Conservation (phyloP, 139 green algal species). For the Microglena sp. region DNA sequence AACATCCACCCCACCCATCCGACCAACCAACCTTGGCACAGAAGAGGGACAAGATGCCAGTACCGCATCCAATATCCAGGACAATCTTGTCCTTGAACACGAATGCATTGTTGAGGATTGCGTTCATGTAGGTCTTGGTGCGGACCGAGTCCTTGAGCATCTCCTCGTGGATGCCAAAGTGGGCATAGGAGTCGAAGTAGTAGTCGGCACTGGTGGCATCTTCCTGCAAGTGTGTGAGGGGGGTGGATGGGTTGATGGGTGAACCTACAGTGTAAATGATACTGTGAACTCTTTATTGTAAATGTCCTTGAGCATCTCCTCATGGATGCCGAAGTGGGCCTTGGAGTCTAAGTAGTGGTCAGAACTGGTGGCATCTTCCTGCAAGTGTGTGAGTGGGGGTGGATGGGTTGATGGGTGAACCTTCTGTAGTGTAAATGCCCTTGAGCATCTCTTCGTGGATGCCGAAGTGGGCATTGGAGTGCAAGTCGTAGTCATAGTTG, state of each 20-base stretch:
- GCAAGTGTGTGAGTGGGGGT: background rate
- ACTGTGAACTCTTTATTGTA: no score
- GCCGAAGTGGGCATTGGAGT: slow-evolving; percentile 83
- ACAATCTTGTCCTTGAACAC: slow-evolving; percentile 58
- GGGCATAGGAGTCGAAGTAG: slow-evolving; percentile 85
- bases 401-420: no score
- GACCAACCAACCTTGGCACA: background rate
- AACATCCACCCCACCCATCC: background rate
- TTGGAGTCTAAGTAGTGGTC: slow-evolving; percentile 91
- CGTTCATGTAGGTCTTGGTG: slow-evolving; percentile 75
- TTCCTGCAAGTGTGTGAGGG: slow-evolving; percentile 22
- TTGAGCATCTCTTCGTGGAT: slow-evolving; percentile 94
- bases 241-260: no score
- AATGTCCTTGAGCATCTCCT: slow-evolving; percentile 95
- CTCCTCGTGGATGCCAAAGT: slow-evolving; percentile 88
- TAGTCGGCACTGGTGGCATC: slow-evolving; percentile 66
- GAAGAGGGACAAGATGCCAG: slow-evolving; percentile 2
- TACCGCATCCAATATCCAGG: slow-evolving; percentile 1
- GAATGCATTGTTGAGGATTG: slow-evolving; percentile 68
- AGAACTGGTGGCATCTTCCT: slow-evolving; percentile 51
- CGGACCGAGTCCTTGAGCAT: slow-evolving; percentile 90
- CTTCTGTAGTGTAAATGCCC: no score
- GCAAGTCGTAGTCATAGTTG: slow-evolving; percentile 91
- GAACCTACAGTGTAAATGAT: no score
- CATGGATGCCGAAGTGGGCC: slow-evolving; percentile 81